Conservation (phyloP, 129 eudicot species). For the Ambrosia trifida region DNA sequence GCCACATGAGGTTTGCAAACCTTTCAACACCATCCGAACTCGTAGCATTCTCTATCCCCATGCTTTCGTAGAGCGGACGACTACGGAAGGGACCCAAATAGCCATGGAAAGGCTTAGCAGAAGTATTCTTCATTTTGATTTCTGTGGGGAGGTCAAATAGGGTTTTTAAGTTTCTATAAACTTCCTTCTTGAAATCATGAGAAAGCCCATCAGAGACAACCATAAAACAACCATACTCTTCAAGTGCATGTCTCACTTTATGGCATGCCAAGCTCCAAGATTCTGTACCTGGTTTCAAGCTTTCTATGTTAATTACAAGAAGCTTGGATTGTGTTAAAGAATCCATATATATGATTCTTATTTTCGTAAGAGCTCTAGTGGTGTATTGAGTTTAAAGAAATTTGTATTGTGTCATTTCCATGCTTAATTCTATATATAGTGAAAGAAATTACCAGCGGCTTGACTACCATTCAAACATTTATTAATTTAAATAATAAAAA, state of each 20-base stretch:
- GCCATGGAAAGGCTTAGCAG: slow-evolving; percentile 9
- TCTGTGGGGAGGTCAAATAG: slow-evolving; percentile 27
- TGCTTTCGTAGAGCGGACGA: slow-evolving; percentile 17
- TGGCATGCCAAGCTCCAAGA: slow-evolving; percentile 25
- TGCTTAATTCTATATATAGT: not conserved
- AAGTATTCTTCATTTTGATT: slow-evolving; percentile 15
- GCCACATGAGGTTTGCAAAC: slow-evolving; percentile 34
- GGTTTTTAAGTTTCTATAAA: not conserved
- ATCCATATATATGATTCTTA: not conserved
- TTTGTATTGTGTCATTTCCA: not conserved
- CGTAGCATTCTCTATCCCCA: slow-evolving; percentile 26
- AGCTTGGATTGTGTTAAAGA: slow-evolving; percentile 5
- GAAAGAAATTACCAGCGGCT: not conserved
- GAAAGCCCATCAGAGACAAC: slow-evolving; percentile 6
- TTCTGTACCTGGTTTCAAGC: slow-evolving; percentile 9
- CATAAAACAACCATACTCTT: slow-evolving; percentile 32
- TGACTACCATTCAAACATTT: too few relatives aligned
- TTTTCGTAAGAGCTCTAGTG: not conserved
- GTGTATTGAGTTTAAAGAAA: not conserved
- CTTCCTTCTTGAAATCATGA: slow-evolving; percentile 11
- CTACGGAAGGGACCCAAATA: not conserved
- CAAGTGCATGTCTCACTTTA: slow-evolving; percentile 27
- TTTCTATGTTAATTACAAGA: slow-evolving; percentile 20
- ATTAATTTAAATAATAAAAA: too few relatives aligned
- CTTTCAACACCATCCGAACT: slow-evolving; percentile 6